A percentile compares a stretch with the other conserved stretches of the same genome.
phyloP scores from a whole-genome alignment of 345 rosid species.

The Heritiera littoralis region DNA sequence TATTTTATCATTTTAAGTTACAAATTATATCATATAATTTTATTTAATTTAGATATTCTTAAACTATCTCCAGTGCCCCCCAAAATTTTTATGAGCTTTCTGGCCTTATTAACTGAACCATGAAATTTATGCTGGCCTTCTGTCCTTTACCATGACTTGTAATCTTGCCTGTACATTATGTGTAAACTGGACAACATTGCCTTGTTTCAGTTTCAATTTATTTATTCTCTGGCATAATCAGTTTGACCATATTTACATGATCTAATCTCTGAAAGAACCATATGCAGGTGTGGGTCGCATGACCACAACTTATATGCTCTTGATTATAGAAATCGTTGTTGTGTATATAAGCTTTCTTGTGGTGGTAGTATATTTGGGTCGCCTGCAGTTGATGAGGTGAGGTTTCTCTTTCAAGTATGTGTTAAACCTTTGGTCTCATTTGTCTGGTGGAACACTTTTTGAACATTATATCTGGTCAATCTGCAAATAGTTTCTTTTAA shows the following conservation, averaged over 20 bases:
- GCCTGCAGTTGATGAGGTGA: conserved; percentile 88
- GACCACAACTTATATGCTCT: conserved; percentile 86
- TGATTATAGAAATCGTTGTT: conserved; percentile 64
- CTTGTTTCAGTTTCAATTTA: background rate
- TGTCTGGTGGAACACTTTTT: background rate
- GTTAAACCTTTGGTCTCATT: background rate
- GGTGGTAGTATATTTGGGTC: conserved; percentile 94
- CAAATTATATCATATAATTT: background rate
- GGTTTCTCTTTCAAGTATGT: conserved; percentile 15
- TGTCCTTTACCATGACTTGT: background rate
- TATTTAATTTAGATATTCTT: background rate
- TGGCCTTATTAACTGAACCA: background rate
- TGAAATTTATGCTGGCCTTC: background rate
- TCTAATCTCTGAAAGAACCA: conserved; percentile 18
- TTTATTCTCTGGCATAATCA: background rate
- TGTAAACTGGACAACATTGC: background rate
- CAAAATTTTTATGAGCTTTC: conserved; percentile 1
- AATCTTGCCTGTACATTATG: background rate
- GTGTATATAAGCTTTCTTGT: conserved; percentile 68
- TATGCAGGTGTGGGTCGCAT: conserved; percentile 93
- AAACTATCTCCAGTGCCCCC: background rate
- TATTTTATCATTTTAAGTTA: background rate
- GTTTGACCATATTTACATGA: conserved; percentile 5
- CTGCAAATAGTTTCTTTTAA: background rate
- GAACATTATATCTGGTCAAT: background rate